Conservation (phyloP, 2,329 filamentous ascomycete genomes). For the Paecilomyces sp. region DNA sequence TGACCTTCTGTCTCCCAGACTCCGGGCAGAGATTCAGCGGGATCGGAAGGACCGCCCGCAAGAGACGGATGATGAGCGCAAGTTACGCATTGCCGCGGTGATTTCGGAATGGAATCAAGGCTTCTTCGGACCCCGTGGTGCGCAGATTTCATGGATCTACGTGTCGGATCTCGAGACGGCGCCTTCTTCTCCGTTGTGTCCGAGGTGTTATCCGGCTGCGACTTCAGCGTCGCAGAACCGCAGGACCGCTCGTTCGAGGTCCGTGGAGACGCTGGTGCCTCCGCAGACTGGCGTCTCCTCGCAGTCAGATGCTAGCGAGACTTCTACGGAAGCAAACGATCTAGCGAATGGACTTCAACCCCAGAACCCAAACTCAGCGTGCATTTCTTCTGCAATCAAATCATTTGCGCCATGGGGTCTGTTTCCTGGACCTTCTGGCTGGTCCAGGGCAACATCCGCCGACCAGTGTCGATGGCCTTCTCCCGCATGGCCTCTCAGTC, state of each 20-base stretch:
- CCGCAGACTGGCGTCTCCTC: slow-evolving; percentile 2
- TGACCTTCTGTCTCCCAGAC: slow-evolving; percentile 27
- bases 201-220: slow-evolving; percentile 32
- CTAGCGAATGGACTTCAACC: neutral
- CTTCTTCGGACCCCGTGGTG: slow-evolving; percentile 33
- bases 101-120: slow-evolving; percentile 37
- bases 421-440: neutral
- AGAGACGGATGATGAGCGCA: slow-evolving; percentile 34
- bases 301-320: neutral
- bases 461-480: neutral
- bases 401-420: neutral
- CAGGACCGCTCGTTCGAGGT: slow-evolving; percentile 5
- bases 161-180: slow-evolving; percentile 24
- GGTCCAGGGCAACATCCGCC: neutral
- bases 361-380: neutral
- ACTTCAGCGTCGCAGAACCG: slow-evolving; percentile 18
- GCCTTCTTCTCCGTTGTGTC: slow-evolving; percentile 30
- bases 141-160: slow-evolving; percentile 27
- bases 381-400: neutral
- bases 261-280: slow-evolving; percentile 6
- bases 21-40: slow-evolving; percentile 33
- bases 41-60: slow-evolving; percentile 36
- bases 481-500: neutral
- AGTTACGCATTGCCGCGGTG: slow-evolving; percentile 29
- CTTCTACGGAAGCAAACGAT: neutral